Evolutionary conservation across 2,329 filamentous ascomycete genomes (phyloP).

Genomic region (Paecilomyces sp.): DNA sequence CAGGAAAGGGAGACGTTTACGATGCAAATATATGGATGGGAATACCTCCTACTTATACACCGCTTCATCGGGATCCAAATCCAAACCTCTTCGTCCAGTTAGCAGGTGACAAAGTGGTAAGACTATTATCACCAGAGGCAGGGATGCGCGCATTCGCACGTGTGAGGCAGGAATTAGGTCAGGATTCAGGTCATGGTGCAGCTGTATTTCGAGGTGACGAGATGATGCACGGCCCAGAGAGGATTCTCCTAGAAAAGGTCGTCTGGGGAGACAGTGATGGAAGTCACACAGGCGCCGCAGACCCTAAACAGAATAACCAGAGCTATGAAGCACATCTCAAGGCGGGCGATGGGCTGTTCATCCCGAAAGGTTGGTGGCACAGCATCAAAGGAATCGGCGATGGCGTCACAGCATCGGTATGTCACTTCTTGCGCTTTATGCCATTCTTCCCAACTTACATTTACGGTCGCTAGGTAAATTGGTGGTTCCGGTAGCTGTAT

Average conservation of each 20-base stretch:
- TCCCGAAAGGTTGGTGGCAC: slow-evolving; percentile 84
- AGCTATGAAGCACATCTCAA: slow-evolving; percentile 50
- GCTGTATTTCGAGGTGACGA: slow-evolving; percentile 64
- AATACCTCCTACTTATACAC: slow-evolving; percentile 77
- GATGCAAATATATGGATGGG: slow-evolving; percentile 84
- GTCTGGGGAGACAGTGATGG: slow-evolving; percentile 54
- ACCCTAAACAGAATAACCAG: slow-evolving; percentile 6
- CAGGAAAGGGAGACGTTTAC: slow-evolving; percentile 79
- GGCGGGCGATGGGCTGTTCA: slow-evolving; percentile 66
- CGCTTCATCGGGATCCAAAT: slow-evolving; percentile 87
- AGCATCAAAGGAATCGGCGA: slow-evolving; percentile 60
- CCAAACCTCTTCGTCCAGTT: slow-evolving; percentile 88
- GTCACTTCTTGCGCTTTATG: slow-evolving; percentile 14
- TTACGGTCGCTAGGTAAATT: slow-evolving; percentile 54
- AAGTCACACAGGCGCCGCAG: slow-evolving; percentile 12
- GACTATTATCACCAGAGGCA: slow-evolving; percentile 58
- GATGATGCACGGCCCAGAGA: slow-evolving; percentile 84
- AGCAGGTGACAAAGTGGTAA: slow-evolving; percentile 62
- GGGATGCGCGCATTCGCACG: slow-evolving; percentile 59
- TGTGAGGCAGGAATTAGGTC: slow-evolving; percentile 35
- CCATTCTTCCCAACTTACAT: slow-evolving; percentile 5
- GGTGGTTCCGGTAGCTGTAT: slow-evolving; percentile 65
- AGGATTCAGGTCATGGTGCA: slow-evolving; percentile 21
- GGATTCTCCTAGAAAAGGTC: slow-evolving; percentile 55
- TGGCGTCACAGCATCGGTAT: slow-evolving; percentile 53